These are phyloP conservation scores for Arthrobotrys iridis DNA, from an alignment of 2,329 filamentous ascomycete species.

Conservation along the genomic window DNA sequence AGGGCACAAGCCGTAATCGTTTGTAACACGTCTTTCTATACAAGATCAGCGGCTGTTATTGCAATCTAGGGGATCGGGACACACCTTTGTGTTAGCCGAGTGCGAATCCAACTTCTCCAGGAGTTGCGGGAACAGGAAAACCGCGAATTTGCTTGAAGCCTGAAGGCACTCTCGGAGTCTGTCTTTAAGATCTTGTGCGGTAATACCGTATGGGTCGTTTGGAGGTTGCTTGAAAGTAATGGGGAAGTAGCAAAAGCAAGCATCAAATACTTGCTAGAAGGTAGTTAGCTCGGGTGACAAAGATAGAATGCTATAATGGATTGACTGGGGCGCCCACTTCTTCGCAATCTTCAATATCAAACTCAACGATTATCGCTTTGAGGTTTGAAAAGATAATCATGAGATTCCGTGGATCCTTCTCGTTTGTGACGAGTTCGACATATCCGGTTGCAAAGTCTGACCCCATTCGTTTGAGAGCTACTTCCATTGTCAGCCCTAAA, in stretches of 20 bases:
- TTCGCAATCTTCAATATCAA: slow-evolving; percentile 70
- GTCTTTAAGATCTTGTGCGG: slow-evolving; percentile 73
- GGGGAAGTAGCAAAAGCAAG: slow-evolving; percentile 77
- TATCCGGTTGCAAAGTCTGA: slow-evolving; percentile 71
- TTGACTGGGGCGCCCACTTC: slow-evolving; percentile 63
- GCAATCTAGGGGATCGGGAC: slow-evolving; percentile 5
- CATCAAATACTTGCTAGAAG: slow-evolving; percentile 69
- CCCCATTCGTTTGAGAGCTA: slow-evolving; percentile 68
- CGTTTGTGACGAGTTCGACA: slow-evolving; percentile 73
- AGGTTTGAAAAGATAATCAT: slow-evolving; percentile 77
- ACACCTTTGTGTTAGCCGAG: slow-evolving; percentile 73
- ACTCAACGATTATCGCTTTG: slow-evolving; percentile 74
- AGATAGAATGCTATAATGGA: not conserved
- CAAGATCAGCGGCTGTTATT: slow-evolving; percentile 11
- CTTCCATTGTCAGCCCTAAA: slow-evolving; percentile 17
- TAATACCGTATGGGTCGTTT: slow-evolving; percentile 76
- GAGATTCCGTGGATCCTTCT: slow-evolving; percentile 75
- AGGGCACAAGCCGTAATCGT: slow-evolving; percentile 70
- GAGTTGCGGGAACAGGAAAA: slow-evolving; percentile 73
- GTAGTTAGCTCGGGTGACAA: not conserved
- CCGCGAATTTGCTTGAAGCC: slow-evolving; percentile 71
- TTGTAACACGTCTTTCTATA: slow-evolving; percentile 71
- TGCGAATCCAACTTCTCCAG: slow-evolving; percentile 76
- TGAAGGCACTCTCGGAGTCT: slow-evolving; percentile 73
- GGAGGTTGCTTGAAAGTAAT: slow-evolving; percentile 76